Evolutionary conservation across 768 basidiomycete genomes (phyloP).

Genomic region (Phaeolepiota aurea): DNA sequence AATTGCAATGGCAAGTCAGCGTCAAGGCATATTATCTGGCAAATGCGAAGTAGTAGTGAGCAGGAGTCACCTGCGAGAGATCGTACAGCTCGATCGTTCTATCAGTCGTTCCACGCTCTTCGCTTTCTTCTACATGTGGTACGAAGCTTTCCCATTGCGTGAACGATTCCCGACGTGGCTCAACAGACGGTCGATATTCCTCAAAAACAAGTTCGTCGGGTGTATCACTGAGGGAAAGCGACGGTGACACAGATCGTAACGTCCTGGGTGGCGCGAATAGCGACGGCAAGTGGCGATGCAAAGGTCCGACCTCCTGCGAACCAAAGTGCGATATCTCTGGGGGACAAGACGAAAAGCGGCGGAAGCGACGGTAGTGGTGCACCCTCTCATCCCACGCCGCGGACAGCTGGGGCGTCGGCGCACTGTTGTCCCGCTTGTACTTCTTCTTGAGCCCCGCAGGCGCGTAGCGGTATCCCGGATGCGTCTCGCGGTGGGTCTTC

Average conservation of each 20-base stretch:
- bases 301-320: constrained; percentile 1
- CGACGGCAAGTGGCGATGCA: constrained; percentile 21
- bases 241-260: constrained; percentile 24
- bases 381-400: not conserved
- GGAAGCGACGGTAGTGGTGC: not conserved
- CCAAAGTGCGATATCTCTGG: constrained; percentile 14
- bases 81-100: too few relatives aligned
- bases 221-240: not conserved
- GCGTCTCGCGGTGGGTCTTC: constrained; percentile 25
- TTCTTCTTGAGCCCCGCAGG: constrained; percentile 11
- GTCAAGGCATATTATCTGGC: too few relatives aligned
- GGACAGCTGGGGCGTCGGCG: not conserved
- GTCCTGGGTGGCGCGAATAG: constrained; percentile 21
- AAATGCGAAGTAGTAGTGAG: too few relatives aligned
- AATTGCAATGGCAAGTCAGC: too few relatives aligned
- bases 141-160: too few relatives aligned
- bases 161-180: too few relatives aligned
- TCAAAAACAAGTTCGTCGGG: not conserved
- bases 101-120: too few relatives aligned
- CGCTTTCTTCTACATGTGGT: too few relatives aligned
- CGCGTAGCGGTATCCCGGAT: constrained; percentile 37
- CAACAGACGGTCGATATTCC: not conserved
- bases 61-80: too few relatives aligned
- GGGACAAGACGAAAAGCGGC: constrained; percentile 35
- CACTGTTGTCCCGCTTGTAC: not conserved